Conservation (phyloP, 2,329 filamentous ascomycete species). For the Colletotrichum cordylinicola region DNA sequence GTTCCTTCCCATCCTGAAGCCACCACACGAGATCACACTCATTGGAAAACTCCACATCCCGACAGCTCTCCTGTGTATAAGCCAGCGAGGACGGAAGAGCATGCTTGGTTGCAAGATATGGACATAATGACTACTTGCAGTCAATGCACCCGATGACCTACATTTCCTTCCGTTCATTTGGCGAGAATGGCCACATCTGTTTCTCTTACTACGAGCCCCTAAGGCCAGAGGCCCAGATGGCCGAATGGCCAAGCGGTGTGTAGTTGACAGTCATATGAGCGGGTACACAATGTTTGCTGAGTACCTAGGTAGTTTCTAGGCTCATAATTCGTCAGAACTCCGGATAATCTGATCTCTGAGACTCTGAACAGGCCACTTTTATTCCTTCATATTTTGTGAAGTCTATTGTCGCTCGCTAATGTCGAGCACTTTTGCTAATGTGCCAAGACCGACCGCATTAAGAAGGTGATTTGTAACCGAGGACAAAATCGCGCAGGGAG, state of each 20-base stretch:
- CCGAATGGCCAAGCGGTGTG: background rate
- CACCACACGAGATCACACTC: background rate
- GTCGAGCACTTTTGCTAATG: background rate
- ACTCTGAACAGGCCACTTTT: background rate
- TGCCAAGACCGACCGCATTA: background rate
- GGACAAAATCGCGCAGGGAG: background rate
- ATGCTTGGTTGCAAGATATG: background rate
- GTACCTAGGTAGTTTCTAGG: background rate
- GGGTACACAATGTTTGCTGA: background rate
- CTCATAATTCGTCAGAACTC: background rate
- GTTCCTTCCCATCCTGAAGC: background rate
- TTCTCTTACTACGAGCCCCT: background rate
- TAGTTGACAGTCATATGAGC: background rate
- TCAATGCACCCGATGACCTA: background rate
- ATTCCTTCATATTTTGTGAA: background rate
- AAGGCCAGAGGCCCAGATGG: background rate
- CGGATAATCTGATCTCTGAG: background rate
- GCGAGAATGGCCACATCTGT: background rate
- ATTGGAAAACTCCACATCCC: background rate
- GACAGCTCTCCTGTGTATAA: background rate
- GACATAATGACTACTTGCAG: background rate
- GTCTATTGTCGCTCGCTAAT: background rate
- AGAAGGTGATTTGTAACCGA: background rate
- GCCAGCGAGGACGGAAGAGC: background rate
- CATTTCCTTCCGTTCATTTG: background rate